These are phyloP conservation scores for Parmelia sp. DNA, from an alignment of 495 filamentous ascomycete species.

Conservation along the genomic window DNA sequence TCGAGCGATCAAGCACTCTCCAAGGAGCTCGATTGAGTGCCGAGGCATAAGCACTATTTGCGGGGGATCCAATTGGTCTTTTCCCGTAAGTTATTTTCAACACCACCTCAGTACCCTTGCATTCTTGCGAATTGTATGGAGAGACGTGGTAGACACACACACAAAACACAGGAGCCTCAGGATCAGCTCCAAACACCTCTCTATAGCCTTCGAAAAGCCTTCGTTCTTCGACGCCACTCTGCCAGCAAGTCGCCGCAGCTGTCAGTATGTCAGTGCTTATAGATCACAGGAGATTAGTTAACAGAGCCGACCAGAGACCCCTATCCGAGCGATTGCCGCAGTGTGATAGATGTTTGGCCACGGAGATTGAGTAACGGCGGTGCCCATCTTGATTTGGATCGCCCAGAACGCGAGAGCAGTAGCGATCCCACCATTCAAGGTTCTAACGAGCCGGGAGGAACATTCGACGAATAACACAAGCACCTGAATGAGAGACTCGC, in stretches of 20 bases:
- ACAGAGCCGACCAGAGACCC: background rate
- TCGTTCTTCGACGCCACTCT: background rate
- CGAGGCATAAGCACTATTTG: background rate
- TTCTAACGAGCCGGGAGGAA: background rate
- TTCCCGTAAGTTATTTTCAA: background rate
- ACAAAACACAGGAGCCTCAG: background rate
- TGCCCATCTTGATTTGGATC: background rate
- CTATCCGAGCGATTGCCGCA: background rate
- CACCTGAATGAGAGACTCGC: background rate
- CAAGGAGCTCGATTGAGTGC: background rate
- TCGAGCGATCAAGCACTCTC: too few relatives aligned
- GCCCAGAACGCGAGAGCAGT: background rate
- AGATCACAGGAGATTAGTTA: background rate
- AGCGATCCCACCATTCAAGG: background rate
- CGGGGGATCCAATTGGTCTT: background rate
- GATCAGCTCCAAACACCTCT: background rate
- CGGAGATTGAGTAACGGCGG: background rate
- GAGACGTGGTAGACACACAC: background rate
- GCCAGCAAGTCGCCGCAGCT: background rate
- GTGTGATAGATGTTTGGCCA: background rate
- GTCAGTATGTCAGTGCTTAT: background rate
- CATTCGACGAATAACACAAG: background rate
- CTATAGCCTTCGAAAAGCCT: background rate
- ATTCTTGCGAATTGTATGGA: background rate
- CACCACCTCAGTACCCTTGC: too few relatives aligned